Conservation (phyloP, 139 green algal species). For the Deuterostichococcus epilithicus region DNA sequence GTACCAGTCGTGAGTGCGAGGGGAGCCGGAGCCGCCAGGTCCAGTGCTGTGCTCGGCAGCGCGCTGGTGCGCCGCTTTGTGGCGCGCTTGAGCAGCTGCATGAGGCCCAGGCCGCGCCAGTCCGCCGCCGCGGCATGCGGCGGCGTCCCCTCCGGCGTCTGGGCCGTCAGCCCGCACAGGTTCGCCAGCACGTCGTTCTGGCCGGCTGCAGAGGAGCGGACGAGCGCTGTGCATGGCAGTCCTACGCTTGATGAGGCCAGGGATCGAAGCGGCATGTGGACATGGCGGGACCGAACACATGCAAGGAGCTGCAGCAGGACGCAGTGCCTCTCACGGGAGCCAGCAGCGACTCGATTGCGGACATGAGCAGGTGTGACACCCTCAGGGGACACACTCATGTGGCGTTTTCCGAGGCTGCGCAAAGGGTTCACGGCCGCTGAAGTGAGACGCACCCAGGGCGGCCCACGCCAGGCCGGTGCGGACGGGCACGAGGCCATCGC, state of each 20-base stretch:
- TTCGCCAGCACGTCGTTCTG: conserved; percentile 1
- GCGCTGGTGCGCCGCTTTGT: conserved; percentile 10
- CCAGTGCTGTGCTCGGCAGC: background rate
- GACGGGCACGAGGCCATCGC: conserved; percentile 47
- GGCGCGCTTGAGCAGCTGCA: conserved; percentile 53
- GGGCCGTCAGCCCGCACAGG: background rate
- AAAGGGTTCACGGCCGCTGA: conserved; percentile 1
- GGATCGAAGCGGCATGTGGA: too few relatives aligned
- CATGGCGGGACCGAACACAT: too few relatives aligned
- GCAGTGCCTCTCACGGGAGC: too few relatives aligned
- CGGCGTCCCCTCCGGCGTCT: background rate
- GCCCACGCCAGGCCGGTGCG: conserved; percentile 58
- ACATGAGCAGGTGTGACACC: too few relatives aligned
- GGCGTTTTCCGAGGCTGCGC: background rate
- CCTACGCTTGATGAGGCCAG: too few relatives aligned
- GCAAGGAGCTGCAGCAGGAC: too few relatives aligned
- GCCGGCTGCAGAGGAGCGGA: conserved; percentile 1
- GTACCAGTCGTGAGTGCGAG: background rate
- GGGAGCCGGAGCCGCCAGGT: too few relatives aligned
- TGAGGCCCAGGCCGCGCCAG: conserved; percentile 39
- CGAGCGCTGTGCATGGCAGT: background rate
- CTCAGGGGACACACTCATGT: too few relatives aligned
- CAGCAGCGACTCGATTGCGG: too few relatives aligned
- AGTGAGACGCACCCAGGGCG: conserved; percentile 5
- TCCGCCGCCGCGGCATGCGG: background rate